A percentile compares a stretch with the other conserved stretches of the same genome.
phyloP scores from a whole-genome alignment of 140 eudicot species.

The Ambrosia hybrid region DNA sequence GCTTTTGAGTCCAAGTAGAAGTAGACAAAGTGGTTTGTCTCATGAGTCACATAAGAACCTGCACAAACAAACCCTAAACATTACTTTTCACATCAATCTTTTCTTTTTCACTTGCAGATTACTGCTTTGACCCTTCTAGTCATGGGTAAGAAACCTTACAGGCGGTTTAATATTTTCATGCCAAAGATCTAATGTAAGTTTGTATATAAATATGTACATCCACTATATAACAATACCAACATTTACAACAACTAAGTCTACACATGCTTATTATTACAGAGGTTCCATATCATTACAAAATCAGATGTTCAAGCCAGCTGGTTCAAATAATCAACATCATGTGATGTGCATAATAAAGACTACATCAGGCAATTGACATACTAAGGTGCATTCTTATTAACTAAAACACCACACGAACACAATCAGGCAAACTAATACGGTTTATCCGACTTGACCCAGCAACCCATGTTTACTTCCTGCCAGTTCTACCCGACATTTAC shows the following conservation, averaged over 20 bases:
- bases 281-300: neutral
- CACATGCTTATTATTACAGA: neutral
- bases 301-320: neutral
- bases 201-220: neutral
- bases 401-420: too few species aligned
- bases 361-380: neutral
- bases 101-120: neutral
- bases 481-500: too few species aligned
- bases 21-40: conserved; percentile 85
- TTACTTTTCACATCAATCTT: neutral
- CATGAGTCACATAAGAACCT: conserved; percentile 67
- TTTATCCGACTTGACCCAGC: too few species aligned
- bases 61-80: conserved; percentile 8
- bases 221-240: neutral
- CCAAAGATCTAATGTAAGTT: neutral
- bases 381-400: too few species aligned
- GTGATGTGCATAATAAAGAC: neutral
- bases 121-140: neutral
- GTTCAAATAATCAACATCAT: neutral
- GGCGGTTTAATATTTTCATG: neutral
- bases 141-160: neutral
- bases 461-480: too few species aligned
- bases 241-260: too few species aligned
- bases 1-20: conserved; percentile 81
- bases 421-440: neutral